Evolutionary conservation across 192 early-diverging fungal species (phyloP).

Genomic region (Thamnidium elegans): DNA sequence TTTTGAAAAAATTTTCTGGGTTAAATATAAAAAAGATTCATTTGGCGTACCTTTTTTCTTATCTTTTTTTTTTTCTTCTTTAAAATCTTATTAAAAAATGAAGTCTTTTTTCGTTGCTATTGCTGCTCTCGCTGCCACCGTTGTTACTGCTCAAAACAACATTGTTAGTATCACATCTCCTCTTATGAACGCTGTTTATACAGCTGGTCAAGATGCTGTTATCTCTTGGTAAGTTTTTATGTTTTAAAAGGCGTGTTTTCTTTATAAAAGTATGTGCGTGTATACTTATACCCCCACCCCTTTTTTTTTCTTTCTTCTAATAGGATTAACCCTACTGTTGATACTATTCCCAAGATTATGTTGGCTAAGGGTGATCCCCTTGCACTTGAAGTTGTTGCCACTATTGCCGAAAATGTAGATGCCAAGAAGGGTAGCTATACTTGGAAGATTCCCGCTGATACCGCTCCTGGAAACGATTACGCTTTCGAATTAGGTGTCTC

Average conservation of each 20-base stretch:
- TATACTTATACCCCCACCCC: background rate
- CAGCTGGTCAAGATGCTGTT: conserved; percentile 22
- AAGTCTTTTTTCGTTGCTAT: conserved; percentile 26
- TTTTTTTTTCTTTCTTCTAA: background rate
- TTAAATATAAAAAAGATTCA: too few species aligned
- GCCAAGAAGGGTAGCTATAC: conserved; percentile 20
- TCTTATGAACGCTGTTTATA: conserved; percentile 25
- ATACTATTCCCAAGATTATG: conserved; percentile 33
- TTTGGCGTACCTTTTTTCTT: too few species aligned
- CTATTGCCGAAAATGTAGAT: conserved; percentile 29
- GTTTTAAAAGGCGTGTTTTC: background rate
- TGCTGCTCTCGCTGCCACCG: conserved; percentile 17
- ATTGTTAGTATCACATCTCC: conserved; percentile 32
- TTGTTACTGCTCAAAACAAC: conserved; percentile 21
- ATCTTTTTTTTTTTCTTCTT: too few species aligned
- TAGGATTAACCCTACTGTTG: conserved; percentile 25
- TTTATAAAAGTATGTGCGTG: background rate
- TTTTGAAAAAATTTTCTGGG: too few species aligned
- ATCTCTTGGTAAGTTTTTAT: conserved; percentile 27
- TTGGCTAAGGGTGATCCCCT: conserved; percentile 27
- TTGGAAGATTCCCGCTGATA: conserved; percentile 35
- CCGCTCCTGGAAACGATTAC: conserved; percentile 27
- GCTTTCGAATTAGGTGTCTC: conserved; percentile 36
- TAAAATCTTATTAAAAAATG: conserved; percentile 4
- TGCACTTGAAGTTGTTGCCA: conserved; percentile 29